Conservation (phyloP, 306 rosid genomes). For the Inga leiocalycina region DNA sequence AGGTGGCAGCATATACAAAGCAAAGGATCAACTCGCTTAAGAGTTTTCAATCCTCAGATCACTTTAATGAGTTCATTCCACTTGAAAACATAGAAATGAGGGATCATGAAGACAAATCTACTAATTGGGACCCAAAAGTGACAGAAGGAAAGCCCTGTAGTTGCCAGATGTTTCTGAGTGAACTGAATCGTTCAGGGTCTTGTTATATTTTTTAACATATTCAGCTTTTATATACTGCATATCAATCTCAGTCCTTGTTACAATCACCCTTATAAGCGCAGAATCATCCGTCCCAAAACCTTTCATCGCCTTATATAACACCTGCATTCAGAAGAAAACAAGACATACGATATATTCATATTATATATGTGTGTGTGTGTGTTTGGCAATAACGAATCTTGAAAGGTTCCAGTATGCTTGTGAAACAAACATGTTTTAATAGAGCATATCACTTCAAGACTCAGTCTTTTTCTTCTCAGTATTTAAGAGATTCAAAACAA, state of each 20-base stretch:
- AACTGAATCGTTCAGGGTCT: conserved; percentile 71
- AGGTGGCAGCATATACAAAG: no score
- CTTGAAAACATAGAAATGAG: neutral
- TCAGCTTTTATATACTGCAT: conserved; percentile 74
- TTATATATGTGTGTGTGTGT: no score
- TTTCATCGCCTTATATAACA: conserved; percentile 69
- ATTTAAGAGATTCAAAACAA: neutral
- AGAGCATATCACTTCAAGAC: neutral
- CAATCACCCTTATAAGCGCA: conserved; percentile 58
- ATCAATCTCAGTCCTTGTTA: conserved; percentile 74
- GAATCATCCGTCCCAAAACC: conserved; percentile 78
- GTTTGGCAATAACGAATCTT: neutral
- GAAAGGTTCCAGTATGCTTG: conserved; percentile 9
- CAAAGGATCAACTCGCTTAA: no score
- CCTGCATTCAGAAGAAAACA: conserved; percentile 43
- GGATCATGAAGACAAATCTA: conserved; percentile 16
- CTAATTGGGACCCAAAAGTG: conserved; percentile 62
- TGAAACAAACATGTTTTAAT: neutral
- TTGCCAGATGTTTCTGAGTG: conserved; percentile 78
- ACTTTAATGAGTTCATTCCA: no score
- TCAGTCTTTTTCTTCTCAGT: neutral
- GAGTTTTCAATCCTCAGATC: no score
- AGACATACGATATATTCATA: neutral
- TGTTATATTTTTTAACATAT: conserved; percentile 58
- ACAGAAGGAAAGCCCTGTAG: conserved; percentile 70